A percentile compares a stretch with the other conserved stretches of the same genome.
phyloP scores from a whole-genome alignment of 768 basidiomycete species.

The Mycena galopus region DNA sequence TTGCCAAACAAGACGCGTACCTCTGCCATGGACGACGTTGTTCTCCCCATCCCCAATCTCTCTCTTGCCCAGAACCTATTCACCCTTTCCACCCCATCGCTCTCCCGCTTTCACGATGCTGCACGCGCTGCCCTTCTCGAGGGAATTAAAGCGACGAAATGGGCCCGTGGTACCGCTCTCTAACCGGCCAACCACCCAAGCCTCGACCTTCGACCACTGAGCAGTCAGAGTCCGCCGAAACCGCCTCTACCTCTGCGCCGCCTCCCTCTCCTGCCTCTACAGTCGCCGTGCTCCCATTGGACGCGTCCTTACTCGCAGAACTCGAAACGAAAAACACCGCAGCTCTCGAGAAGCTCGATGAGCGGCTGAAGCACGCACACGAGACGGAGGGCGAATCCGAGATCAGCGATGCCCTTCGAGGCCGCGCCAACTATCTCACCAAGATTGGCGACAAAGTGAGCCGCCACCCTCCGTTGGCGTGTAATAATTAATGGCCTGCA shows the following conservation, averaged over 20 bases:
- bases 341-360: constrained; percentile 81
- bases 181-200: constrained; percentile 15
- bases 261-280: constrained; percentile 56
- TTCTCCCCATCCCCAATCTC: constrained; percentile 91
- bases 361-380: constrained; percentile 85
- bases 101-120: constrained; percentile 74
- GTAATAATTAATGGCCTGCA: constrained; percentile 47
- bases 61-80: constrained; percentile 85
- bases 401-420: constrained; percentile 88
- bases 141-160: constrained; percentile 86
- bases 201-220: not conserved
- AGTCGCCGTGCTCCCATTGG: constrained; percentile 58
- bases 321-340: constrained; percentile 80
- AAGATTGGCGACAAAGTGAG: constrained; percentile 87
- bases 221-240: constrained; percentile 6
- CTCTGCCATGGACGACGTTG: constrained; percentile 81
- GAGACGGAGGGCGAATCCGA: constrained; percentile 95
- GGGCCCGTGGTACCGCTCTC: constrained; percentile 48
- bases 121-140: constrained; percentile 76
- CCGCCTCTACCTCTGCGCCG: constrained; percentile 54
- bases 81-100: constrained; percentile 71
- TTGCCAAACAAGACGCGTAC: constrained; percentile 37
- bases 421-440: constrained; percentile 87
- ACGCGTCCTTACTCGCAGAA: constrained; percentile 63
- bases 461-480: not conserved